phyloP scores from a whole-genome alignment of 2,329 filamentous ascomycete genomes.

The Tetracladium maxilliforme region DNA sequence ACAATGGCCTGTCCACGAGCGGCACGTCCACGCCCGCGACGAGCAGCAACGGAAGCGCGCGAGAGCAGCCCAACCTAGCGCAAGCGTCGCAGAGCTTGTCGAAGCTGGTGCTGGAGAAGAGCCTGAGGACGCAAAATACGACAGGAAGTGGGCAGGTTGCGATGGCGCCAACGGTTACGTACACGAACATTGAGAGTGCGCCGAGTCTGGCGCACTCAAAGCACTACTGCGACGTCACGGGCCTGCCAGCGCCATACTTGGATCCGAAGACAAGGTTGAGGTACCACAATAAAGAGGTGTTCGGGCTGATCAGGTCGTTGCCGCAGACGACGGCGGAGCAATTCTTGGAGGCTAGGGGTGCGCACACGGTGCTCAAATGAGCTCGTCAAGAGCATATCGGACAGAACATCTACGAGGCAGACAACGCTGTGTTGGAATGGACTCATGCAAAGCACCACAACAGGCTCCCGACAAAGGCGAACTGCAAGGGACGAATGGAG shows the following conservation, averaged over 20 bases:
- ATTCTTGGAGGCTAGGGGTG: conserved; percentile 78
- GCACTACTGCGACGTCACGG: conserved; percentile 93
- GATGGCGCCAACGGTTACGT: conserved; percentile 62
- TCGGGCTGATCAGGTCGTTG: conserved; percentile 65
- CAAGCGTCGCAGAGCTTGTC: conserved; percentile 78
- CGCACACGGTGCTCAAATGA: conserved; percentile 88
- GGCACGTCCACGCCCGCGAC: conserved; percentile 28
- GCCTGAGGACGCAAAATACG: conserved; percentile 28
- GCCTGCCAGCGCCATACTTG: conserved; percentile 76
- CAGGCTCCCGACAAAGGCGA: too few relatives aligned
- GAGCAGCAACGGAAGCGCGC: conserved; percentile 17
- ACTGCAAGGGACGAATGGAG: too few relatives aligned
- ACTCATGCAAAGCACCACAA: too few relatives aligned
- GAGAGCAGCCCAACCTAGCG: conserved; percentile 56
- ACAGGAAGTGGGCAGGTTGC: conserved; percentile 16
- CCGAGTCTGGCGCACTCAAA: conserved; percentile 74
- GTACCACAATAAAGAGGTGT: conserved; percentile 90
- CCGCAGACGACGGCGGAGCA: conserved; percentile 74
- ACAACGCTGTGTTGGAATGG: background rate
- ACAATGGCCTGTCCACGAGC: conserved; percentile 36
- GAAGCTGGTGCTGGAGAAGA: conserved; percentile 80
- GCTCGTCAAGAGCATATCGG: conserved; percentile 5
- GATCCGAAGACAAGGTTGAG: conserved; percentile 90
- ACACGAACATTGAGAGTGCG: conserved; percentile 92
- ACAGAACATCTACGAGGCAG: conserved; percentile 1